Base-by-base conservation (phyloP, 2,329 filamentous ascomycete genomes). In the Penicillium sclerotigenum region DNA sequence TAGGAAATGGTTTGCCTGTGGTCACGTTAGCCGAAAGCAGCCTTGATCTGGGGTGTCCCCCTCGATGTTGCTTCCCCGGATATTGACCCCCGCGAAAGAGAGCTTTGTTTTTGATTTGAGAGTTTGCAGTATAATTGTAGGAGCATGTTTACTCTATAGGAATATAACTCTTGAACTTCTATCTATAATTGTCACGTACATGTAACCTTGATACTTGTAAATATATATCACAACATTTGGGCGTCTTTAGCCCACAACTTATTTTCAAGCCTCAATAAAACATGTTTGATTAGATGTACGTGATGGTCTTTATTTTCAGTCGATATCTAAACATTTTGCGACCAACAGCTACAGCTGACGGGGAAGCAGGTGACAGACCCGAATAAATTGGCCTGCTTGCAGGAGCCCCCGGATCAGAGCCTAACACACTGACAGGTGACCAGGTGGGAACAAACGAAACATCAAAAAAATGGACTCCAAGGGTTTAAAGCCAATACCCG, bases 51-150 rank as follows among this genome's bases (percentile, higher is more conserved):
- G 40, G 40, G 40, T 50, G 38, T 26, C 31, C 38, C 38, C 24
- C n/a, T 45, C 33, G 28, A 52, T 38, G 26, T 45, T 33, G 40
- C 53, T 55, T 52, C 53, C 53, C 53, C 53, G 34, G 53, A 52
- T 41, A 52, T 34, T 20, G 53, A 52, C 34, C 38, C 26, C 33
- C 40, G 43, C 33, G 13, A 28, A 31, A 38, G 14, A 6, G 28
- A 24, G 9, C 14, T 33, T 16, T 33, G 13, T 46, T 34, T 13
- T 22, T 4, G 3, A 24, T 24, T 33, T 13, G 5, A 11, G 3
- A 24, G 20, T 24, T 10, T 52, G 11, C 7, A 42, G 28, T 14
- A 26, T 16, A 10, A 34, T 50, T 31, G 2, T 8, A 4, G 8
- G 10, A 48, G 16, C 6, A n/a, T 26, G 2, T 22, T 42, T n/a